Evolutionary conservation across 257 asterid genomes (phyloP).

Genomic region (Sherardia arvensis): DNA sequence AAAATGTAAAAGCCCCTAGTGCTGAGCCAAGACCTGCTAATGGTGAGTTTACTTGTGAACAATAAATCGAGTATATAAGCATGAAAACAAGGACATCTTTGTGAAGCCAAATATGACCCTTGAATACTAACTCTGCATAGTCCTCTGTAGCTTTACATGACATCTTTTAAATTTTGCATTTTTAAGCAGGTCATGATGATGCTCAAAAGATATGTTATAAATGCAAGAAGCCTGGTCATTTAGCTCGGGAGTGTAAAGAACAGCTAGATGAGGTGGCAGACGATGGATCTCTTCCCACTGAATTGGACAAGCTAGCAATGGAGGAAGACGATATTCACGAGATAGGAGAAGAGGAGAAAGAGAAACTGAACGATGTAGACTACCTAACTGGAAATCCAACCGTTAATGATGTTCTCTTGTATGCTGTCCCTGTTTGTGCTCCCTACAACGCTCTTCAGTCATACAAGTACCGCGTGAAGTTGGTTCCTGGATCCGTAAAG

Average conservation of each 20-base stretch:
- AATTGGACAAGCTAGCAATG: constrained; percentile 65
- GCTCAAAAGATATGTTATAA: constrained; percentile 75
- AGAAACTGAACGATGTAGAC: constrained; percentile 73
- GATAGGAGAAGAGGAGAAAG: constrained; percentile 96
- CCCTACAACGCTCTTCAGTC: constrained; percentile 87
- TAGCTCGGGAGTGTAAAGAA: constrained; percentile 81
- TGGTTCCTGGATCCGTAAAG: constrained; percentile 85
- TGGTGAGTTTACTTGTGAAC: constrained; percentile 30
- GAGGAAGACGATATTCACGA: constrained; percentile 95
- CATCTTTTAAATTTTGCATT: not conserved
- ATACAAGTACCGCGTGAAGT: constrained; percentile 84
- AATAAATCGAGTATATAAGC: not conserved
- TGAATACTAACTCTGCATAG: not conserved
- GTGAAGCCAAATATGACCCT: not conserved
- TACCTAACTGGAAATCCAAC: constrained; percentile 89
- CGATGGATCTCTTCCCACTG: constrained; percentile 18
- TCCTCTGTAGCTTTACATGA: not conserved
- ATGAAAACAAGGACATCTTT: not conserved
- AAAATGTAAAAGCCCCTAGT: constrained; percentile 25
- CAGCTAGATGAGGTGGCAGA: constrained; percentile 33
- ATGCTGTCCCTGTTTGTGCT: constrained; percentile 89
- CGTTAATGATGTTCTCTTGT: constrained; percentile 59
- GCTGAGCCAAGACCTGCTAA: constrained; percentile 28
- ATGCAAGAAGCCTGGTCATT: constrained; percentile 81
- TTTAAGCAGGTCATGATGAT: constrained; percentile 40